Conservation (phyloP, 2,329 filamentous ascomycete genomes). For the Scedosporium aurantiacum region DNA sequence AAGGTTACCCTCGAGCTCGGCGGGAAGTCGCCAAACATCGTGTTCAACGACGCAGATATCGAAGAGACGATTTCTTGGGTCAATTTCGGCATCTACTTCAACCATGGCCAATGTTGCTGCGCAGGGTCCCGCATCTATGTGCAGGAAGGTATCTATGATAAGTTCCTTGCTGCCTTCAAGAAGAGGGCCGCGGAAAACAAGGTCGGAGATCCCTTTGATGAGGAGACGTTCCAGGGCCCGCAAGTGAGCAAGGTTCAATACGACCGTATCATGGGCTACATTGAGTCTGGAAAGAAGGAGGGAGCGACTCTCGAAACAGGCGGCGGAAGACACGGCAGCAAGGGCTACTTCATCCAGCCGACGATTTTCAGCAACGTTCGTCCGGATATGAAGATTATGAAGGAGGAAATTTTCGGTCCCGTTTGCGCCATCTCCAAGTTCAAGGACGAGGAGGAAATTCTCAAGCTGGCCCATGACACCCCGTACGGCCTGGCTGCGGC, state of each 20-base stretch:
- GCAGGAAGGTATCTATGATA: slow-evolving; percentile 77
- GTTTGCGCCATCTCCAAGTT: slow-evolving; percentile 81
- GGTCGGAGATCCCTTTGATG: slow-evolving; percentile 72
- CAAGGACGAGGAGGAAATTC: slow-evolving; percentile 68
- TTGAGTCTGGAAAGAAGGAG: slow-evolving; percentile 54
- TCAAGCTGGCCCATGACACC: slow-evolving; percentile 63
- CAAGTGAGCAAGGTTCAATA: slow-evolving; percentile 79
- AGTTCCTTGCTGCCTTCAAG: slow-evolving; percentile 75
- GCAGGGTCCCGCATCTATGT: slow-evolving; percentile 78
- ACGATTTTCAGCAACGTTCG: slow-evolving; percentile 80
- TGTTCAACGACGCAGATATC: slow-evolving; percentile 68
- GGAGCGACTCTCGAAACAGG: slow-evolving; percentile 51
- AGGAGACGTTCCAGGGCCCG: slow-evolving; percentile 77
- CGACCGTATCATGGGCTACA: slow-evolving; percentile 77
- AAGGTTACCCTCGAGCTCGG: slow-evolving; percentile 73
- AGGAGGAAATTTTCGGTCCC: slow-evolving; percentile 87
- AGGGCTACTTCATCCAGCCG: slow-evolving; percentile 85
- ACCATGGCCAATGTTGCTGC: slow-evolving; percentile 58
- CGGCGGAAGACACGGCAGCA: slow-evolving; percentile 55
- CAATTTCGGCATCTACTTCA: slow-evolving; percentile 59
- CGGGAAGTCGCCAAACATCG: slow-evolving; percentile 71
- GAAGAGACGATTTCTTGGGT: slow-evolving; percentile 69
- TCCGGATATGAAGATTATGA: slow-evolving; percentile 79
- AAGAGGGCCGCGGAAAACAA: slow-evolving; percentile 61
- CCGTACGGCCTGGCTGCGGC: slow-evolving; percentile 75